Evolutionary conservation across 2,329 filamentous ascomycete genomes (phyloP).

Genomic region (Colletotrichum lindemuthianum): DNA sequence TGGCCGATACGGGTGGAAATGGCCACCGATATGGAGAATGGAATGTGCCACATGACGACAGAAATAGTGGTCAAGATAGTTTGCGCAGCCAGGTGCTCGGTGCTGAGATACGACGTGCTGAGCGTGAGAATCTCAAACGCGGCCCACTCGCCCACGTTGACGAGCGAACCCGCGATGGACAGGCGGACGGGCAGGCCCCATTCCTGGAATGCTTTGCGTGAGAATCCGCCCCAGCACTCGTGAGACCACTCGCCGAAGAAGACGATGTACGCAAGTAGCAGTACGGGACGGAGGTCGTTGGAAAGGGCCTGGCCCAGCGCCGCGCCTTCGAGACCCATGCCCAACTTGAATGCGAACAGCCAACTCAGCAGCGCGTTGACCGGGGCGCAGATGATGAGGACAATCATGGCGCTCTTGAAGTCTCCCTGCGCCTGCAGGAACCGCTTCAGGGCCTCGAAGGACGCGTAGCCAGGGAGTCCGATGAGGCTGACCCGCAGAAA

Average conservation of each 20-base stretch:
- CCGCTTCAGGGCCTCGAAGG: conserved; percentile 64
- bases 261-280: conserved; percentile 58
- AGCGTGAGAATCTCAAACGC: conserved; percentile 56
- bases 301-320: conserved; percentile 60
- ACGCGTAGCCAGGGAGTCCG: conserved; percentile 62
- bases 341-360: conserved; percentile 54
- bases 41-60: conserved; percentile 54
- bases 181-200: conserved; percentile 54
- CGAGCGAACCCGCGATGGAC: conserved; percentile 50
- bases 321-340: conserved; percentile 60
- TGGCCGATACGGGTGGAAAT: conserved; percentile 54
- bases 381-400: conserved; percentile 58
- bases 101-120: conserved; percentile 56
- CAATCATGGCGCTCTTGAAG: conserved; percentile 59
- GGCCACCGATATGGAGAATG: conserved; percentile 54
- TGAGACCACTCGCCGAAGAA: conserved; percentile 52
- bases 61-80: conserved; percentile 53
- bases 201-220: conserved; percentile 45
- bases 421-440: conserved; percentile 66
- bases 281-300: conserved; percentile 57
- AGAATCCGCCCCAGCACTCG: conserved; percentile 57
- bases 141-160: conserved; percentile 54
- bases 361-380: conserved; percentile 61
- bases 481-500: conserved; percentile 60
- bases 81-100: conserved; percentile 53